Conservation (phyloP, 345 rosid genomes). For the Syzygium aqueum region DNA sequence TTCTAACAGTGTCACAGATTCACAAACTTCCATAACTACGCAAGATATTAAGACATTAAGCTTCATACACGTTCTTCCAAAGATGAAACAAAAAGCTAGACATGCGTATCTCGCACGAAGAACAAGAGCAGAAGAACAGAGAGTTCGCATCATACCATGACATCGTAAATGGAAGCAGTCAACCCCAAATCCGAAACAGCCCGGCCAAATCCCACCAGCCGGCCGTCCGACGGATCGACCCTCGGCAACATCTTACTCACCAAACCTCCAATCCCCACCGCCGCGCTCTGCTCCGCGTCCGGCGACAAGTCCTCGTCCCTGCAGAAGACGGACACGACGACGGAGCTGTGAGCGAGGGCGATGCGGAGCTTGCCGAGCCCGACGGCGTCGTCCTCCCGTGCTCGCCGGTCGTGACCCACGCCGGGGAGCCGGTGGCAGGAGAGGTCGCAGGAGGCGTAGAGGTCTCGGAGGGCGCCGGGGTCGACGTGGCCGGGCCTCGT, state of each 20-base stretch:
- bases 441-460: constrained; percentile 52
- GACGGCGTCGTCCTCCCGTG: constrained; percentile 10
- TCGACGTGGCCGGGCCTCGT: constrained; percentile 43
- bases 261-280: constrained; percentile 24
- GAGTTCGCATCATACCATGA: constrained; percentile 33
- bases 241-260: constrained; percentile 29
- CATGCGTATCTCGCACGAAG: neutral
- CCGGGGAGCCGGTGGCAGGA: constrained; percentile 53
- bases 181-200: constrained; percentile 76
- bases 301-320: constrained; percentile 13
- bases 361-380: constrained; percentile 48
- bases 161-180: constrained; percentile 80
- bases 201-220: constrained; percentile 77
- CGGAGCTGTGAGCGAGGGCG: constrained; percentile 57
- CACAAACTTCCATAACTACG: neutral
- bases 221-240: constrained; percentile 39
- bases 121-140: neutral
- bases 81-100: neutral
- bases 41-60: neutral
- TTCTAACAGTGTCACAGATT: neutral
- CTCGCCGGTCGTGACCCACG: constrained; percentile 10
- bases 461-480: constrained; percentile 28
- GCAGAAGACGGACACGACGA: constrained; percentile 69
- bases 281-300: constrained; percentile 7
- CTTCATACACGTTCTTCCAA: neutral